phyloP scores from a whole-genome alignment of 495 filamentous ascomycete genomes.

The Xylaria venustula region DNA sequence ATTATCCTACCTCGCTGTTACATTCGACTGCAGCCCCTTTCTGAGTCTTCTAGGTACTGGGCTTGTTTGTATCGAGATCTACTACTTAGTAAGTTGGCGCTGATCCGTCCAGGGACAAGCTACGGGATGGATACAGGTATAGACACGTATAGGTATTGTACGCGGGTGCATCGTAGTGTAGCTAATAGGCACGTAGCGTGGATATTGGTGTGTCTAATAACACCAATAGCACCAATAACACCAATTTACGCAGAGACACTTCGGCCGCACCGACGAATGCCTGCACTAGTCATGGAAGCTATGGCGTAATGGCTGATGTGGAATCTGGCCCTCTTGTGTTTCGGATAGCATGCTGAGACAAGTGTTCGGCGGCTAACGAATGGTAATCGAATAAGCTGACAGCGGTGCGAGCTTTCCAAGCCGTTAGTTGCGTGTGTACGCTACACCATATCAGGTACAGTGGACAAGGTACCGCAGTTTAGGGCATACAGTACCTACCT shows the following conservation, averaged over 20 bases:
- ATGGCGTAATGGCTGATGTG: slow-evolving; percentile 2
- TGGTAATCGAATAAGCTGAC: slow-evolving; percentile 5
- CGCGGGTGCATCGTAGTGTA: too few species aligned
- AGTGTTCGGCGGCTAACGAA: slow-evolving; percentile 25
- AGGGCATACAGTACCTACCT: too few species aligned
- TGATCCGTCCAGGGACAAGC: background rate
- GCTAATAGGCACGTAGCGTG: too few species aligned
- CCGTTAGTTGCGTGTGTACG: too few species aligned
- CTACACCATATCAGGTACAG: too few species aligned
- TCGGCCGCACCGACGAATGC: background rate
- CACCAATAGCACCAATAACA: background rate
- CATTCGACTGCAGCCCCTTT: too few species aligned
- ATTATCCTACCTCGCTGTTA: too few species aligned
- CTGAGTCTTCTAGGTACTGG: too few species aligned
- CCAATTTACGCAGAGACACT: background rate
- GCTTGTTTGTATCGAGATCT: background rate
- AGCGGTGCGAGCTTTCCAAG: too few species aligned
- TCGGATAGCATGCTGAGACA: slow-evolving; percentile 27
- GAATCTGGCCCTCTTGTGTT: slow-evolving; percentile 17
- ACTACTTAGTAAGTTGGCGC: background rate
- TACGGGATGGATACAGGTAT: too few species aligned
- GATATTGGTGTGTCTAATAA: background rate
- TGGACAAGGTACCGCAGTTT: too few species aligned
- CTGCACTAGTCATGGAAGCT: background rate
- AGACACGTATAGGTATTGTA: too few species aligned